Evolutionary conservation across 371 early-diverging fungal genomes (phyloP), one percentile per base, ranked within the genome.

Genomic region (Apophysomyces variabilis): DNA sequence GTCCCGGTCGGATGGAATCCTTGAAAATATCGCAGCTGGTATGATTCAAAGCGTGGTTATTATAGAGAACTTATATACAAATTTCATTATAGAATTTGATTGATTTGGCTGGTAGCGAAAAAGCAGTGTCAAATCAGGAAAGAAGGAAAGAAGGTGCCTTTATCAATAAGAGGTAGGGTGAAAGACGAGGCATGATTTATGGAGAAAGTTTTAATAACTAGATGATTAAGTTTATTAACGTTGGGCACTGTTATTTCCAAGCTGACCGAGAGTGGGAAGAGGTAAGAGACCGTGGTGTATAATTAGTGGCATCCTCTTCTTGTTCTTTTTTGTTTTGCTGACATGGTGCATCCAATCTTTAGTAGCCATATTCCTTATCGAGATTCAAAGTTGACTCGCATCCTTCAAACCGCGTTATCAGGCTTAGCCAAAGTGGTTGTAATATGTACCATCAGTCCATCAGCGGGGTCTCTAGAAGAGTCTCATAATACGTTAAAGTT

Each of bases 81-180:
- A 26, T 3, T 54, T 1, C 4, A 18, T 14, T 9, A 9, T 72
- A 88, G 82, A 94, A 92, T 71, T 79, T 99, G 58, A 94, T 97
- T 68, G 99, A 99, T 80, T 75, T 99, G 61, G 98, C 99, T n/a
- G 99, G 99, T n/a, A 95, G 95, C 11, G 99, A 99, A 83, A 92
- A 96, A 70, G 92, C 92, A 4, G 75, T 90, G 4, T 82, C 89
- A 14, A 85, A 91, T 65, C 78, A 85, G 41, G 91, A 91, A 7
- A 71, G 97, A 36, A 84, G 96, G 32, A 93, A 94, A 76, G 99
- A 99, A 79, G 96, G 96, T 9, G 90, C 94, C 9, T 92, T 82
- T 71, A 99, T 99, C 73, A 99, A 99, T 81, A 96, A 93, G 74
- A 93, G 85, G 70, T 80, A 62, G 47, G 32, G 1, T 32, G 21